Base-by-base conservation (phyloP, 2,329 filamentous ascomycete species). In the Alternaria hordeiaustralica region DNA sequence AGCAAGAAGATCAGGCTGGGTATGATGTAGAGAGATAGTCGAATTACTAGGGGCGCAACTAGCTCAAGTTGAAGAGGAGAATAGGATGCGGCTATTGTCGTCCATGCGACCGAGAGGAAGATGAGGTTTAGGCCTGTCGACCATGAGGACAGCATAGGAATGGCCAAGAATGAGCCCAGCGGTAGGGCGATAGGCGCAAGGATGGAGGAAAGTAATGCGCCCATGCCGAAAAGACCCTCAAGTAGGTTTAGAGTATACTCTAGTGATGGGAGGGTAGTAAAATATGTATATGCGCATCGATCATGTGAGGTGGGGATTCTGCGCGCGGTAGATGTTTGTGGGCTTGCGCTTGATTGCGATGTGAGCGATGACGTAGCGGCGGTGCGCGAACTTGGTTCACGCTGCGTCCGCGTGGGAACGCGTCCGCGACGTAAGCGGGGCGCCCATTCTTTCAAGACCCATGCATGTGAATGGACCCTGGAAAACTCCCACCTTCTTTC, bases 41-140 rank as follows among this genome's bases (percentile, higher is more conserved):
- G 90, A 53, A 94, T 83, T 23, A 87, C 86, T 6, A 92, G 78
- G 0, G 90, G 90, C 59, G 90, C 92, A 56, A 92, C 83, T 1
- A 96, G 78, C 78, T 97, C 93, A 61, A 97, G 88, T 62, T 88
- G 87, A 15, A 96, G 83, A 0, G 92, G 89, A 1, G 90, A 85
- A 72, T 96, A 91, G 7, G 91, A 91, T 4, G 95, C 83, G 43
- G 96, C 88, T 30, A 97, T 86, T 0, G 92, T 95, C 6, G 89
- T 89, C 94, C 94, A 97, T 71, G 92, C 95, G 82, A 97, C 87
- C 79, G 94, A 95, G 80, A 97, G 96, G 83, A 97, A 94, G 66
- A 96, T 83, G 23, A 97, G 82, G 78, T 96, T 97, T 67, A 97
- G 84, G 1, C 90, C 94, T 2, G 93, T 95, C 45, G 84, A 90